phyloP scores from a whole-genome alignment of 2,329 filamentous ascomycete species.

The Fusarium buxicola region DNA sequence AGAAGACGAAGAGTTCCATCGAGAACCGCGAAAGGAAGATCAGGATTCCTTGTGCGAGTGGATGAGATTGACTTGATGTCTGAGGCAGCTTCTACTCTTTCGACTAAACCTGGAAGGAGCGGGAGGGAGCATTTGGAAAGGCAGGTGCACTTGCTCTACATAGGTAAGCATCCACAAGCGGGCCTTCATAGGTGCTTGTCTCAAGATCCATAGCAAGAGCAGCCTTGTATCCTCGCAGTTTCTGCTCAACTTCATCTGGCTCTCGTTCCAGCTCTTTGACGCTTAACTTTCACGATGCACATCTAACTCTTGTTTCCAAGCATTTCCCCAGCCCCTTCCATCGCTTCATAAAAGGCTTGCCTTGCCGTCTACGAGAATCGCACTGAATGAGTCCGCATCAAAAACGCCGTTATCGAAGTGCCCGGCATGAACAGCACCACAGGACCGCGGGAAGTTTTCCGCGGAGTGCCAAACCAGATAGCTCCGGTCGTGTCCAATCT shows the following conservation, averaged over 20 bases:
- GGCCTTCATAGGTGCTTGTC: neutral
- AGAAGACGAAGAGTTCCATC: neutral
- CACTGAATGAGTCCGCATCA: slow-evolving; percentile 17
- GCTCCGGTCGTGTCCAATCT: slow-evolving; percentile 13
- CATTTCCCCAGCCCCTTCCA: neutral
- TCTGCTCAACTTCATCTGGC: neutral
- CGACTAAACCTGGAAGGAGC: no score
- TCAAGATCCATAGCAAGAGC: neutral
- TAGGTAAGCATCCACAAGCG: neutral
- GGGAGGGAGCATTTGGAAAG: neutral
- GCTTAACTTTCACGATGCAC: neutral
- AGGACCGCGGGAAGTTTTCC: neutral
- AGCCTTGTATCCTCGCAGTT: neutral
- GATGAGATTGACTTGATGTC: neutral
- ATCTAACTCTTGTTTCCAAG: neutral
- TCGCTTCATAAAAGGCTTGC: neutral
- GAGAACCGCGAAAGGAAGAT: neutral
- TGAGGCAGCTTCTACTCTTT: neutral
- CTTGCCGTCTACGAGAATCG: neutral
- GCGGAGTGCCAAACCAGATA: neutral
- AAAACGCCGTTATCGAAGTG: slow-evolving; percentile 1
- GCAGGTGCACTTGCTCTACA: neutral
- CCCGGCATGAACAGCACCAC: neutral
- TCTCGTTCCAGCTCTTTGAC: neutral
- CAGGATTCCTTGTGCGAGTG: neutral